Evolutionary conservation across 768 basidiomycete genomes (phyloP), one percentile per base, ranked within the genome.

Genomic region (Hydnomerulius pinastri): DNA sequence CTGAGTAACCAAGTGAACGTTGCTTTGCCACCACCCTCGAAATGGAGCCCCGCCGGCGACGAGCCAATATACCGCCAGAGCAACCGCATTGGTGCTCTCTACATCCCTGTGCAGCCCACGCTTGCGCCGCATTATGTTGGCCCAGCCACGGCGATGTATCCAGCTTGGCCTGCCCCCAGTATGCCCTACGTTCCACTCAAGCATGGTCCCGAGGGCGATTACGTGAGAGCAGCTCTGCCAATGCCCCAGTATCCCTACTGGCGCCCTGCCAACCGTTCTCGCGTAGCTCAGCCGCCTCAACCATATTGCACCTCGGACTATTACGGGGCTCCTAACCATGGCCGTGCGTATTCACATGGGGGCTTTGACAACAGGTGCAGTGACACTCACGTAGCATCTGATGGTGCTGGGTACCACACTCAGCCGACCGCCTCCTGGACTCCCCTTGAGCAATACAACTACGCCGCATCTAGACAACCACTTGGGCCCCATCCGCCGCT

Each of bases 1-100:
- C 35, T 48, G 39, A 25, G 30, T n/a, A 15, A 39, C 9, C 60
- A 51, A 29, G 37, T 42, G 36, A 61, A 70, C 28, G 75, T 75
- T 33, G 30, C 60, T 11, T 64, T 90, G 15, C 87, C 87, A 38
- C 86, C 88, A 20, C 88, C 89, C 20, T 82, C 88, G 2, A 83
- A 83, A 65, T 91, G 89, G 89, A 88, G 87, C 60, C 88, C 89
- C 41, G 78, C 83, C 11, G 85, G 77, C n/a, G 87, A 88, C 58
- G 89, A 90, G 57, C 88, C 86, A 15, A 80, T 90, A 50, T 67
- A 79, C 25, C 78, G 82, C 28, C 75, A 80, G 45, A 69, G 73
- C 46, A 78, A 74, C 57, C 74, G 83, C 45, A 64, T 65, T 35
- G 78, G 70, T 48, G 80, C 79, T 2, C 78, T 82, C 36, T 90